phyloP scores from a whole-genome alignment of 495 filamentous ascomycete genomes.

The Penicillium robsamsonii region DNA sequence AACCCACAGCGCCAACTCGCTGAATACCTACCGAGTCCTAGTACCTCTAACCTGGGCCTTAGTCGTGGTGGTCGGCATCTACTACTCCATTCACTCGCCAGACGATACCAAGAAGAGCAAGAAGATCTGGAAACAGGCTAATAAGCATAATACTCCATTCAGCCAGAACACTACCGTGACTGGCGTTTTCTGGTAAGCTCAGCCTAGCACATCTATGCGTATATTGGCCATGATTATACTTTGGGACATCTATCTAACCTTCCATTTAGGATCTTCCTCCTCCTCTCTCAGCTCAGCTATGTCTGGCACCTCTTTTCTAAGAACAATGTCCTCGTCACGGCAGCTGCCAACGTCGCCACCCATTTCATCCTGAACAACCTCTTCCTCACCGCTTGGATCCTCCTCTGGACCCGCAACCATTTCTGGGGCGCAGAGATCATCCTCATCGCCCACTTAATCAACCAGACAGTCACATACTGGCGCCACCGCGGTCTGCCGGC shows the following conservation, averaged over 20 bases:
- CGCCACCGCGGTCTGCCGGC: constrained; percentile 64
- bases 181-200: constrained; percentile 69
- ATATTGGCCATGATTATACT: too few species aligned
- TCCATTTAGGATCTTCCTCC: constrained; percentile 62
- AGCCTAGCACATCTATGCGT: not conserved
- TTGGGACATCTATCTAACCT: constrained; percentile 2
- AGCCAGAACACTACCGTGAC: constrained; percentile 68
- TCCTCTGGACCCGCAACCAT: constrained; percentile 74
- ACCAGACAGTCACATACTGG: constrained; percentile 75
- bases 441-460: constrained; percentile 75
- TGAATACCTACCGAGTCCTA: constrained; percentile 62
- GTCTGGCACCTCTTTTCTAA: constrained; percentile 70
- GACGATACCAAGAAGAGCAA: constrained; percentile 55
- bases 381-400: constrained; percentile 71
- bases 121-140: constrained; percentile 69
- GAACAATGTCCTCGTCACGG: constrained; percentile 55
- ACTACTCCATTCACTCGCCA: constrained; percentile 64
- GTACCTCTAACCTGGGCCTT: constrained; percentile 71
- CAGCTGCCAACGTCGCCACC: constrained; percentile 72
- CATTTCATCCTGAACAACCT: constrained; percentile 88
- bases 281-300: constrained; percentile 73
- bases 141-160: constrained; percentile 66
- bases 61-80: constrained; percentile 62
- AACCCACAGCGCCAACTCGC: constrained; percentile 49
- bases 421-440: constrained; percentile 73